Conservation (phyloP, 2,329 filamentous ascomycete genomes). For the Ciborinia camelliae region DNA sequence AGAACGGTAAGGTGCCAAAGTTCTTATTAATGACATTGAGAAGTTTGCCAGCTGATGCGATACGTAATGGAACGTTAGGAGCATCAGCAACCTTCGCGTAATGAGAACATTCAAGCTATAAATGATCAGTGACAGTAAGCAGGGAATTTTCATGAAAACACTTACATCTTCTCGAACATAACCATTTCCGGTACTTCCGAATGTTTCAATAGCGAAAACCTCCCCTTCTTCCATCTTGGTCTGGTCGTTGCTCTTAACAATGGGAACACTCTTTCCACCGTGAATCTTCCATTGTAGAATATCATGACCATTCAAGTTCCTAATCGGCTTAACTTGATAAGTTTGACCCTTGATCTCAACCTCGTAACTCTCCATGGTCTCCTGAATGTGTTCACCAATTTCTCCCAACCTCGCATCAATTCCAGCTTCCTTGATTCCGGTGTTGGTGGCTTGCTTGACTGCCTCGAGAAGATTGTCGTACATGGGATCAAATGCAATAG, state of each 20-base stretch:
- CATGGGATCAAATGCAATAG: slow-evolving; percentile 63
- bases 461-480: slow-evolving; percentile 66
- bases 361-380: slow-evolving; percentile 61
- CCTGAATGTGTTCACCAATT: slow-evolving; percentile 56
- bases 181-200: slow-evolving; percentile 88
- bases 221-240: slow-evolving; percentile 99
- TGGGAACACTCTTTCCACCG: slow-evolving; percentile 88
- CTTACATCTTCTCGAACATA: slow-evolving; percentile 80
- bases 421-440: slow-evolving; percentile 82
- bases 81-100: slow-evolving; percentile 75
- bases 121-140: slow-evolving; percentile 21
- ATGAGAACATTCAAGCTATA: slow-evolving; percentile 74
- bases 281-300: slow-evolving; percentile 89
- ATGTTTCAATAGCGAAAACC: slow-evolving; percentile 93
- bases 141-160: slow-evolving; percentile 15
- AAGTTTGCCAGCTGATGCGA: slow-evolving; percentile 80
- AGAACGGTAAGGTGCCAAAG: slow-evolving; percentile 90
- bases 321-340: slow-evolving; percentile 53
- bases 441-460: slow-evolving; percentile 66
- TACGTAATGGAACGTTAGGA: slow-evolving; percentile 69
- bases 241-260: slow-evolving; percentile 81
- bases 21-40: slow-evolving; percentile 93
- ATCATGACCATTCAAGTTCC: slow-evolving; percentile 66
- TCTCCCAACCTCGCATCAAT: slow-evolving; percentile 84
- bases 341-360: slow-evolving; percentile 51